Conservation (phyloP, 176 grass and related monocot species). For the Thinopyrum elongatum region DNA sequence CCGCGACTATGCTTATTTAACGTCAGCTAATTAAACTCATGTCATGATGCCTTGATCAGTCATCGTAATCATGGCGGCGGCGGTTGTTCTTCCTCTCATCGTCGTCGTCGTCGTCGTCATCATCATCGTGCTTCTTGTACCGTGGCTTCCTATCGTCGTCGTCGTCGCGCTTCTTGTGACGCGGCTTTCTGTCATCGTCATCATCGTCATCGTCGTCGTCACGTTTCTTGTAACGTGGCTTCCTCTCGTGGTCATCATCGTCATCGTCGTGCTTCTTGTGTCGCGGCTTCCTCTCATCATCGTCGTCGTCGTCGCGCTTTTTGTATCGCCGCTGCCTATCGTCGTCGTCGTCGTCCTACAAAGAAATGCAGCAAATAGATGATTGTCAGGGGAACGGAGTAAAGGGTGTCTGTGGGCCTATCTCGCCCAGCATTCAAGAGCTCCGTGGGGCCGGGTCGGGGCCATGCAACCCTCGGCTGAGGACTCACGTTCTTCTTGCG, state of each 20-base stretch:
- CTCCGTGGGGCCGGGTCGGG: not conserved
- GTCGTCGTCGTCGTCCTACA: not conserved
- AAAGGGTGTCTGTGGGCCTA: not conserved
- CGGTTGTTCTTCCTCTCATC: conserved; percentile 36
- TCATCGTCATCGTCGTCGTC: not conserved
- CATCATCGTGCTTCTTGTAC: conserved; percentile 35
- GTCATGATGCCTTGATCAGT: not conserved
- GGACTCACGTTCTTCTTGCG: conserved; percentile 46
- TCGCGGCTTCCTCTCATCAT: conserved; percentile 28
- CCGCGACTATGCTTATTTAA: too few species aligned
- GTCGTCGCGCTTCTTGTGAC: conserved; percentile 29
- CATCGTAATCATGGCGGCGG: conserved; percentile 36
- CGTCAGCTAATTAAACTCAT: not conserved
- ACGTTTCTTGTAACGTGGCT: not conserved
- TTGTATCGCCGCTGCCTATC: conserved; percentile 30
- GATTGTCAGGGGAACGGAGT: not conserved
- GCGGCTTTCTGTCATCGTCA: conserved; percentile 26
- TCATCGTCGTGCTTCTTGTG: conserved; percentile 34
- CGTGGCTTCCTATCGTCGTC: conserved; percentile 32
- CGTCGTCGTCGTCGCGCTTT: conserved; percentile 21
- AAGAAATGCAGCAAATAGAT: not conserved
- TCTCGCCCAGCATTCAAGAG: not conserved
- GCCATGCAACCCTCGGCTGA: not conserved
- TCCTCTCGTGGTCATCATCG: not conserved
- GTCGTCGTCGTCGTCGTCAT: not conserved